phyloP scores from a whole-genome alignment of 495 filamentous ascomycete species.

The Xylaria longipes region DNA sequence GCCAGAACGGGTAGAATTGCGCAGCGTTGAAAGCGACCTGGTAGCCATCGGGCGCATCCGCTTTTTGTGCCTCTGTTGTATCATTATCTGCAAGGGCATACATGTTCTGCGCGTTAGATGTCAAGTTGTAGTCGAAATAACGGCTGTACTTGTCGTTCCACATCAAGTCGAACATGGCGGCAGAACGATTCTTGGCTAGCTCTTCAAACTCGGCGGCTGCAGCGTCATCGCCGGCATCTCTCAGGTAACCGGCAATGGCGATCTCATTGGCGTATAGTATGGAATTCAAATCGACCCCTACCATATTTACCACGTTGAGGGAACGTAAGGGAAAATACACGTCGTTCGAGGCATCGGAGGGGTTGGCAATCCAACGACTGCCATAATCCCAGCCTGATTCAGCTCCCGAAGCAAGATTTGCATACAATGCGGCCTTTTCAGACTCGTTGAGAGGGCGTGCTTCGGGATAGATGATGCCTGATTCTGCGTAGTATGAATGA shows the following conservation, averaged over 20 bases:
- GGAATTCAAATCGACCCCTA: slow-evolving; percentile 58
- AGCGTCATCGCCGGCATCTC: slow-evolving; percentile 38
- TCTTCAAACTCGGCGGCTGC: slow-evolving; percentile 41
- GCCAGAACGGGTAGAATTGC: slow-evolving; percentile 60
- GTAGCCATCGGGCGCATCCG: slow-evolving; percentile 44
- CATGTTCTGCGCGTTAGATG: slow-evolving; percentile 45
- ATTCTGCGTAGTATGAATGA: slow-evolving; percentile 49
- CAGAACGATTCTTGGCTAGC: slow-evolving; percentile 45
- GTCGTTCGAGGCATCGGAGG: slow-evolving; percentile 51
- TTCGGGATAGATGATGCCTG: slow-evolving; percentile 57
- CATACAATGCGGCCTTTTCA: slow-evolving; percentile 49
- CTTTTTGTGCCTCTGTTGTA: slow-evolving; percentile 37
- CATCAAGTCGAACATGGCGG: slow-evolving; percentile 54
- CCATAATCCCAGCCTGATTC: slow-evolving; percentile 58
- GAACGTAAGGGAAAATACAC: slow-evolving; percentile 59
- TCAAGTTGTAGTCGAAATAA: slow-evolving; percentile 61
- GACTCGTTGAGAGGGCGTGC: slow-evolving; percentile 45
- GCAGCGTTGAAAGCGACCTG: slow-evolving; percentile 51
- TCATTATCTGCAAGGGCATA: slow-evolving; percentile 49
- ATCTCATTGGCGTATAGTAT: slow-evolving; percentile 58
- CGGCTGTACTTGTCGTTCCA: slow-evolving; percentile 55
- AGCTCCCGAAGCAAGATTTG: slow-evolving; percentile 56
- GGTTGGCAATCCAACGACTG: slow-evolving; percentile 47
- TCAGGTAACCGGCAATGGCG: slow-evolving; percentile 47
- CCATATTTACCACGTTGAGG: slow-evolving; percentile 47